Conservation (phyloP, 805 yeast genomes). For the Hanseniaspora lachancei region DNA sequence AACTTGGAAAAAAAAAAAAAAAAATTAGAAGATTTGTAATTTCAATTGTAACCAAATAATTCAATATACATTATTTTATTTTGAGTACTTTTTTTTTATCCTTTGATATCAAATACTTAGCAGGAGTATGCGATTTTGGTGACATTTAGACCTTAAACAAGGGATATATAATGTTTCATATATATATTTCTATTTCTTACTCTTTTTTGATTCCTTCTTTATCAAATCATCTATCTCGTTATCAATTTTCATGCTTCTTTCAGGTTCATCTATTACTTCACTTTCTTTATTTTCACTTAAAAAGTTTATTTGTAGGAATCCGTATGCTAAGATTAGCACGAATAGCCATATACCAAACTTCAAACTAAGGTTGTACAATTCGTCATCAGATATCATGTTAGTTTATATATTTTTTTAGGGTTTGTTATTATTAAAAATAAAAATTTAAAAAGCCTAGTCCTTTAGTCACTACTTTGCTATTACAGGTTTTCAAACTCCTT, state of each 20-base stretch:
- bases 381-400: constrained; percentile 7
- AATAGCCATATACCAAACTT: constrained; percentile 3
- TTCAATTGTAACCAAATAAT: too few species aligned
- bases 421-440: not conserved
- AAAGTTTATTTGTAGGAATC: constrained; percentile 3
- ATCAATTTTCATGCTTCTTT: not conserved
- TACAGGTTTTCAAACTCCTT: too few species aligned
- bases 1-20: not conserved
- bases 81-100: too few species aligned
- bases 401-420: not conserved
- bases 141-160: too few species aligned
- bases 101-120: too few species aligned
- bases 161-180: too few species aligned
- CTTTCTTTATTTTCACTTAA: not conserved
- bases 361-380: constrained; percentile 6
- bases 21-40: too few species aligned
- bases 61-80: too few species aligned
- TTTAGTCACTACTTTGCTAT: too few species aligned
- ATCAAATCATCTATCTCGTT: not conserved
- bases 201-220: not conserved
- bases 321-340: not conserved
- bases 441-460: not conserved
- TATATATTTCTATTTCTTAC: not conserved
- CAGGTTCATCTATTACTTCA: not conserved
- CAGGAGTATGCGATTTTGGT: too few species aligned